Evolutionary conservation across 164 flowering plant species (phyloP).

Genomic region (Macadamia tetraphylla): DNA sequence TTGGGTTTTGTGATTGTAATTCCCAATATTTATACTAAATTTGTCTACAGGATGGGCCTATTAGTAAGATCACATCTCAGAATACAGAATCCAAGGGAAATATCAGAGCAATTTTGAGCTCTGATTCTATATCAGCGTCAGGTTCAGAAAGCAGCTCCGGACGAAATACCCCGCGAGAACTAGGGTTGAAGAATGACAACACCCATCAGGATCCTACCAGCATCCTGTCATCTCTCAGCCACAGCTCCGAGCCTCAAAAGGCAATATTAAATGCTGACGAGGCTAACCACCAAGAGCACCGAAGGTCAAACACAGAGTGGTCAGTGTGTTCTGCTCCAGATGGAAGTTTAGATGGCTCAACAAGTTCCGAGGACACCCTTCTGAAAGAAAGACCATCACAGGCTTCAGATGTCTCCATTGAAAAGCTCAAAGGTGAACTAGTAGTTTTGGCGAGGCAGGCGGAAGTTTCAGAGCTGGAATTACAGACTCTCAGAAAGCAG

Average conservation of each 20-base stretch:
- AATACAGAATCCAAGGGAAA: slow-evolving; percentile 32
- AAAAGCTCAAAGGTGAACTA: slow-evolving; percentile 57
- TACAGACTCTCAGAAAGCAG: slow-evolving; percentile 85
- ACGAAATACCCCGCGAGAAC: slow-evolving; percentile 43
- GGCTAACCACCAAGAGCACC: slow-evolving; percentile 27
- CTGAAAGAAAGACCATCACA: slow-evolving; percentile 28
- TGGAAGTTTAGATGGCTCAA: slow-evolving; percentile 33
- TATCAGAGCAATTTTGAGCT: slow-evolving; percentile 43
- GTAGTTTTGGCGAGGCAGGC: slow-evolving; percentile 58
- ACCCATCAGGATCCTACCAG: slow-evolving; percentile 21
- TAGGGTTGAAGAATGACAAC: slow-evolving; percentile 15
- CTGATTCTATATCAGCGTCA: slow-evolving; percentile 48
- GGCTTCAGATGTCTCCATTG: slow-evolving; percentile 40
- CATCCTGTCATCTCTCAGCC: slow-evolving; percentile 15
- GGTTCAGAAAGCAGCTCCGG: slow-evolving; percentile 56
- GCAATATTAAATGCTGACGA: slow-evolving; percentile 9
- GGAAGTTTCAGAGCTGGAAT: slow-evolving; percentile 69
- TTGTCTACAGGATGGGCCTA: slow-evolving; percentile 35
- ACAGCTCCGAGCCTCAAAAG: slow-evolving; percentile 11
- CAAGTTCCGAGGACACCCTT: slow-evolving; percentile 22
- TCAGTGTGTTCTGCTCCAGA: slow-evolving; percentile 35
- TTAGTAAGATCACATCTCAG: slow-evolving; percentile 17
- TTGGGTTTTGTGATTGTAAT: slow-evolving; percentile 5
- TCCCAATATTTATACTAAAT: neutral
- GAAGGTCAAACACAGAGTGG: slow-evolving; percentile 37